Base-by-base conservation (phyloP, 2,329 filamentous ascomycete genomes). In the Aspergillus tanneri region DNA sequence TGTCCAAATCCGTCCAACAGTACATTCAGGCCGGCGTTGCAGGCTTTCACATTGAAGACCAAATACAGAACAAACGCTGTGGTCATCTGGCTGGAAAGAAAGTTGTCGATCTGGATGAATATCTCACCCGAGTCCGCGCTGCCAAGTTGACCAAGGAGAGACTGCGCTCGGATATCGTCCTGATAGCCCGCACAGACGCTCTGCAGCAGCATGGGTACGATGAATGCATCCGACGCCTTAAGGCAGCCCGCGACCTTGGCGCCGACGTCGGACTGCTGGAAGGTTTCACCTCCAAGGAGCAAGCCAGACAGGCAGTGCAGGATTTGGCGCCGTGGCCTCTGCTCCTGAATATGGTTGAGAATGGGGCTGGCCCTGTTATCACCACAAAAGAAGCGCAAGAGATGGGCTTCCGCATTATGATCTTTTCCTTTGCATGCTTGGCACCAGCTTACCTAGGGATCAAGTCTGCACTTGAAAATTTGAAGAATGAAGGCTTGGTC, bases 11-110 rank as follows among this genome's bases (percentile, higher is more conserved):
- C 4, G 73, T 77, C 4, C 67, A 71, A 19, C 67, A 74, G 40
- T 81, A 81, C 62, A 73, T 74, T 19, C 73, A 75, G 38, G 71
- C 77, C 3, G 79, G 79, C 19, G 75, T 82, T 2, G 79, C 80
- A 1, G 79, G 71, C 9, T 70, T 82, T 35, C 80, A 82, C 59
- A 74, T 82, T 54, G 79, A 83, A 62, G 80, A 82, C 62, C 77
- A 82, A 59, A 72, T 81, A 7, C 68, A 70, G 50, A 70, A 66
- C 12, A 73, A 73, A 47, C 64, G 69, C 16, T 73, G 71, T 47
- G 70, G 71, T 2, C 69, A 73, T 43, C 63, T 73, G 0, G 63
- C 58, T 2, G 70, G 69, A 25, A 73, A 73, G 52, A 60, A 67
- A 28, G 63, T 73, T 7, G 70, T 72, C 21, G 66, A 67, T 37